A percentile compares a stretch with the other conserved stretches of the same genome.
phyloP scores from a whole-genome alignment of 177 flowering plant species.

The Vitis hybrid region DNA sequence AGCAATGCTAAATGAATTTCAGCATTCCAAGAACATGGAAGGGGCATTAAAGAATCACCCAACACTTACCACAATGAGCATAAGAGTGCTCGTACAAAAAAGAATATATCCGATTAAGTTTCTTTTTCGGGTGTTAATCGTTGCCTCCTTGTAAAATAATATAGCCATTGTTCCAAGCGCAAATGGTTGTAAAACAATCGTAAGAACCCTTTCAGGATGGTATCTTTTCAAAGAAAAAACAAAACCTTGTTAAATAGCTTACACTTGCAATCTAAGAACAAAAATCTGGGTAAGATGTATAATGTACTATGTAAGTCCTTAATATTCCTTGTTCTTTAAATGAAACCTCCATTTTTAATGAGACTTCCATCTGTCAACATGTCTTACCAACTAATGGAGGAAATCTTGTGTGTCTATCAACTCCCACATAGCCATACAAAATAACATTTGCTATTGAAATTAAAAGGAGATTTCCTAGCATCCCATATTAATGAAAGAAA shows the following conservation, averaged over 20 bases:
- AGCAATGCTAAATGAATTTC: neutral
- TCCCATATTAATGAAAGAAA: too few species aligned
- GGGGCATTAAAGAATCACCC: too few species aligned
- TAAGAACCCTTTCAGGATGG: slow-evolving; percentile 56
- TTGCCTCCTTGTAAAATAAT: slow-evolving; percentile 46
- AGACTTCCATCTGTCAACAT: too few species aligned
- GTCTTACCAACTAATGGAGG: too few species aligned
- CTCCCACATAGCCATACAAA: too few species aligned
- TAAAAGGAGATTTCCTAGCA: too few species aligned
- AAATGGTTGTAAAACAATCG: slow-evolving; percentile 60
- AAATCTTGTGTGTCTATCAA: too few species aligned
- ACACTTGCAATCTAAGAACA: neutral
- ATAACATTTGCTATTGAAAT: too few species aligned
- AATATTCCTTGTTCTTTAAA: too few species aligned
- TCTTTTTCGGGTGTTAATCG: slow-evolving; percentile 42
- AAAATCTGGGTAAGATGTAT: neutral
- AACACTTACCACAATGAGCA: slow-evolving; percentile 38
- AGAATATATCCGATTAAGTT: slow-evolving; percentile 43
- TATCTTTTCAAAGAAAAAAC: slow-evolving; percentile 29
- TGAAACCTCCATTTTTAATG: too few species aligned
- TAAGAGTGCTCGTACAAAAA: slow-evolving; percentile 35
- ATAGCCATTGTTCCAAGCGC: slow-evolving; percentile 42
- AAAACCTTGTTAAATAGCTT: neutral
- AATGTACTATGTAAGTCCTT: too few species aligned
- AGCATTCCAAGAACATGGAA: neutral